These are phyloP conservation scores for Cinnamomum chago DNA, from an alignment of 164 flowering plant genomes.

Conservation along the genomic window DNA sequence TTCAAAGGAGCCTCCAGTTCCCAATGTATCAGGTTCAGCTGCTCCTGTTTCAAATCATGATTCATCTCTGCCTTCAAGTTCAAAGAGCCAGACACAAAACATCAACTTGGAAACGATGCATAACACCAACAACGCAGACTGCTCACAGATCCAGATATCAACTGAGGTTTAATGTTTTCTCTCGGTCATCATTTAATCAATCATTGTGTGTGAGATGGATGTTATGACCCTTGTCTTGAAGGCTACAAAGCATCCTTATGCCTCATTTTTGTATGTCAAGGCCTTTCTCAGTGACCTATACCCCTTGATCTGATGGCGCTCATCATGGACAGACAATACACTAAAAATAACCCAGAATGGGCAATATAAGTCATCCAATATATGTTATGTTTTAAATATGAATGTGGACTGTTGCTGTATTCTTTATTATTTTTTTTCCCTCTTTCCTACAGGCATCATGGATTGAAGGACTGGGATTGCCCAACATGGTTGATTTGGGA, in stretches of 20 bases:
- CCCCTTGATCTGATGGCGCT: too few species aligned
- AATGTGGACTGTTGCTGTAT: too few species aligned
- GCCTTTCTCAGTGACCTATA: too few species aligned
- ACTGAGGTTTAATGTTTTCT: constrained; percentile 17
- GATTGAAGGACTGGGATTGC: too few species aligned
- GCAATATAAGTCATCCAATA: too few species aligned
- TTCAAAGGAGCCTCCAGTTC: constrained; percentile 26
- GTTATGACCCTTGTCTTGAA: background rate
- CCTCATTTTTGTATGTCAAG: background rate
- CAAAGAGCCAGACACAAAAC: constrained; percentile 16
- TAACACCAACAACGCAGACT: constrained; percentile 4
- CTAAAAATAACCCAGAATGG: too few species aligned
- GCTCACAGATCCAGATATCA: constrained; percentile 14
- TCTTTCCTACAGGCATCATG: too few species aligned
- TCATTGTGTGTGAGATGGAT: background rate
- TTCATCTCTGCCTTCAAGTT: constrained; percentile 29
- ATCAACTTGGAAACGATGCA: constrained; percentile 5
- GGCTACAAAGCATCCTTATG: background rate
- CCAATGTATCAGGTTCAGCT: constrained; percentile 28
- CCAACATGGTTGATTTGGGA: too few species aligned
- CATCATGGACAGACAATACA: too few species aligned
- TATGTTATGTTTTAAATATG: too few species aligned
- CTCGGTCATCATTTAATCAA: background rate
- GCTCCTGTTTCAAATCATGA: constrained; percentile 22
- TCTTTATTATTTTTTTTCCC: too few species aligned